phyloP scores from a whole-genome alignment of 2,329 filamentous ascomycete genomes.

The Aspergillus quadrilineatus region DNA sequence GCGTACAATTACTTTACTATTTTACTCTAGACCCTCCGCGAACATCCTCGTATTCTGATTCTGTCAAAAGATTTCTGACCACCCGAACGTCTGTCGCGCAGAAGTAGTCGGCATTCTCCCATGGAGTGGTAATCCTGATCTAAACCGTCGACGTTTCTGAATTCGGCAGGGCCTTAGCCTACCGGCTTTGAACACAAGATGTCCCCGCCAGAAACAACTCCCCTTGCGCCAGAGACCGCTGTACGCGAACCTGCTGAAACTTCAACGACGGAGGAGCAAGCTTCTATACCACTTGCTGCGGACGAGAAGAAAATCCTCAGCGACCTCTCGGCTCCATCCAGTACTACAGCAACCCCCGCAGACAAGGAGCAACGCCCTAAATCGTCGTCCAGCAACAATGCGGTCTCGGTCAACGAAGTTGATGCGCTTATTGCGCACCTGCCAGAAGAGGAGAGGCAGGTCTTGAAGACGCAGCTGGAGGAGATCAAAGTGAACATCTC shows the following conservation, averaged over 20 bases:
- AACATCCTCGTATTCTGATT: background rate
- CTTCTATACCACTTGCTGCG: conserved; percentile 1
- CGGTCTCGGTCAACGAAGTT: conserved; percentile 33
- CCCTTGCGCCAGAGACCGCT: conserved; percentile 6
- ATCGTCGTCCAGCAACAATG: conserved; percentile 12
- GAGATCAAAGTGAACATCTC: conserved; percentile 64
- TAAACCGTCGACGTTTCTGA: background rate
- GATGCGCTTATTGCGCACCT: conserved; percentile 62
- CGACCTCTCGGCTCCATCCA: conserved; percentile 22
- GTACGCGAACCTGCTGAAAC: conserved; percentile 4
- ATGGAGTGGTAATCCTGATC: conserved; percentile 15
- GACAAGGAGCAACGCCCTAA: conserved; percentile 21
- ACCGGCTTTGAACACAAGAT: conserved; percentile 4
- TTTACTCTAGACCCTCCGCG: background rate
- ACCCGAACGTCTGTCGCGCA: background rate
- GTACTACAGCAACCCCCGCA: conserved; percentile 22
- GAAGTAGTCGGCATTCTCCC: background rate
- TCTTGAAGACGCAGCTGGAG: conserved; percentile 68
- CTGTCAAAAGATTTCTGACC: background rate
- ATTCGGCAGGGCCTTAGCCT: background rate
- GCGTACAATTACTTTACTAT: background rate
- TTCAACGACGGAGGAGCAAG: conserved; percentile 9
- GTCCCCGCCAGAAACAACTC: conserved; percentile 13
- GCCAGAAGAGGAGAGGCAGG: conserved; percentile 62
- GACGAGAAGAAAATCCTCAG: conserved; percentile 19